A percentile compares a stretch with the other conserved stretches of the same genome.
These are phyloP conservation scores for Aphelidium insulamus DNA, from an alignment of 371 early-diverging fungal genomes.

Conservation along the genomic window DNA sequence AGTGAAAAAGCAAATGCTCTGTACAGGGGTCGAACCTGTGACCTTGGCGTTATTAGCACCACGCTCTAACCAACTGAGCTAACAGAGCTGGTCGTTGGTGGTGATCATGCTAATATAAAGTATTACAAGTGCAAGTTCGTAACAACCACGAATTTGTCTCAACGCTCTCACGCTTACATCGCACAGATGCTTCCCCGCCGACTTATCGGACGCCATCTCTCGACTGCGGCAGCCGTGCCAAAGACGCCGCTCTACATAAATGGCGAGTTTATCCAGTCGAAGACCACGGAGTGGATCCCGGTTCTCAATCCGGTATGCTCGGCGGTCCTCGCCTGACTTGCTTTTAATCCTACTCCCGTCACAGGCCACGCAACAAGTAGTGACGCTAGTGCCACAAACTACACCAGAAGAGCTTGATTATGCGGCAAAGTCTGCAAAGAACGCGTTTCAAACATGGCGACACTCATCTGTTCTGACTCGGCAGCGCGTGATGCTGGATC, in stretches of 20 bases:
- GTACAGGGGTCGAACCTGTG: no score
- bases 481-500: slow-evolving; percentile 75
- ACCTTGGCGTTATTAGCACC: no score
- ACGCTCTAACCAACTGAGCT: no score
- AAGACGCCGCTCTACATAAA: slow-evolving; percentile 69
- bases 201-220: no score
- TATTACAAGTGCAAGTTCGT: no score
- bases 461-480: slow-evolving; percentile 63
- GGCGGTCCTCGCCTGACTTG: neutral
- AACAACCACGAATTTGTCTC: no score
- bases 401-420: slow-evolving; percentile 62
- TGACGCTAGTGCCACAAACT: slow-evolving; percentile 70
- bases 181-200: no score
- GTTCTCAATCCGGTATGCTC: slow-evolving; percentile 60
- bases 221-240: no score
- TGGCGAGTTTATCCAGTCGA: slow-evolving; percentile 78
- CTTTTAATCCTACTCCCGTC: neutral
- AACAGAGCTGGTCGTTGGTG: no score
- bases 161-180: no score
- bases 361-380: slow-evolving; percentile 78
- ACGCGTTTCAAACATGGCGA: slow-evolving; percentile 71
- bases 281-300: slow-evolving; percentile 65
- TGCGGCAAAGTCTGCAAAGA: slow-evolving; percentile 46
- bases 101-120: no score
- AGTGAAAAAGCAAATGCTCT: no score